phyloP scores from a whole-genome alignment of 257 asterid species.

The Nicotiana attenuata region DNA sequence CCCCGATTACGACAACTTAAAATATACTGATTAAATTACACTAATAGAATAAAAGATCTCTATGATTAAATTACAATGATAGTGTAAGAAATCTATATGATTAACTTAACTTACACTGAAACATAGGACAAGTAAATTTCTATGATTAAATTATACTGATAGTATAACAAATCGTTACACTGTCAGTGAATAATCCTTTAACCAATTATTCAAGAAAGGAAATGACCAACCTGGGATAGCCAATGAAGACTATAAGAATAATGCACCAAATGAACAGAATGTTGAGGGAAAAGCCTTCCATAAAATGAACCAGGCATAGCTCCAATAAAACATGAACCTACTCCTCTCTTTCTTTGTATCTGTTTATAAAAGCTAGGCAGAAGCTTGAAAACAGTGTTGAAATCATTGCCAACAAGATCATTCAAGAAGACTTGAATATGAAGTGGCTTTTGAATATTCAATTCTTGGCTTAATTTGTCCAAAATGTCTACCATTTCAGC shows the following conservation, averaged over 20 bases:
- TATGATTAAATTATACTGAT: no score
- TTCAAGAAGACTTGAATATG: constrained; percentile 7
- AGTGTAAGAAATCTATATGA: no score
- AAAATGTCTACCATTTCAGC: background rate
- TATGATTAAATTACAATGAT: no score
- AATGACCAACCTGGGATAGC: constrained; percentile 12
- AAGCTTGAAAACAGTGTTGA: constrained; percentile 13
- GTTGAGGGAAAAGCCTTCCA: constrained; percentile 13
- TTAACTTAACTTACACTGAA: no score
- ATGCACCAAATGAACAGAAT: constrained; percentile 6
- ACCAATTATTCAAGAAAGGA: background rate
- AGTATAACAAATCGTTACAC: background rate
- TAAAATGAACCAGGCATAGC: constrained; percentile 18
- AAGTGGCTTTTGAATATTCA: background rate
- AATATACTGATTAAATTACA: no score
- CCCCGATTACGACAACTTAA: no score
- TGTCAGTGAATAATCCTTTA: background rate
- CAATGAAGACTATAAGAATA: constrained; percentile 11
- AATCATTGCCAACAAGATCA: constrained; percentile 18
- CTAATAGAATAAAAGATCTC: no score
- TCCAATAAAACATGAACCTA: constrained; percentile 2
- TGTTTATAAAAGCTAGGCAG: background rate
- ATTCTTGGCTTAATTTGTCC: background rate
- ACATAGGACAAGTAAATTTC: no score
- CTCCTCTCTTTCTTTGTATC: background rate